phyloP scores from a whole-genome alignment of 169 alveolate genomes.

The Eimeria maxima region DNA sequence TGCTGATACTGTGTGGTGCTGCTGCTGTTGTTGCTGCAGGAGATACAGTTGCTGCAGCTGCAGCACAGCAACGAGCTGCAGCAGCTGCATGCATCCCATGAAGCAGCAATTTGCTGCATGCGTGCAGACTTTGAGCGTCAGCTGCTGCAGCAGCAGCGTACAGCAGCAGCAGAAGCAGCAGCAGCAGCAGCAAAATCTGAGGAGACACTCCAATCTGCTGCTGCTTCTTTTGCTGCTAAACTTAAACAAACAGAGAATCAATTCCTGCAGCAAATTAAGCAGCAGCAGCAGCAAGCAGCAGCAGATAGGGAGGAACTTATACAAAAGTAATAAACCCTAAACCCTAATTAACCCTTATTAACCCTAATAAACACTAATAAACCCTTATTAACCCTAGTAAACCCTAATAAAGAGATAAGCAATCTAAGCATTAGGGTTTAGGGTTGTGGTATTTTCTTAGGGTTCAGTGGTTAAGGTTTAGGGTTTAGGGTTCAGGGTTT shows the following conservation, averaged over 20 bases:
- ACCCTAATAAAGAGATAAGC: too few relatives aligned
- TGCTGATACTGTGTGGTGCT: too few relatives aligned
- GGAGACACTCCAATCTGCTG: not conserved
- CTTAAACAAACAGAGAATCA: not conserved
- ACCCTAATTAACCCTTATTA: not conserved
- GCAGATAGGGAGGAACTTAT: not conserved
- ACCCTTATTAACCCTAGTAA: too few relatives aligned
- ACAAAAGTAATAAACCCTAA: slow-evolving; percentile 15
- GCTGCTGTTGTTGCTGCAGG: not conserved
- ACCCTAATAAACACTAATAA: too few relatives aligned
- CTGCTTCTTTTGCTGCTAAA: slow-evolving; percentile 21
- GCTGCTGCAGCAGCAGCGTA: slow-evolving; percentile 38
- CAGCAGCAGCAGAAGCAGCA: too few relatives aligned
- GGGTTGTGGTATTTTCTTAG: too few relatives aligned
- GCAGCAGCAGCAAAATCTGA: too few relatives aligned
- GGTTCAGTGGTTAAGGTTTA: too few relatives aligned
- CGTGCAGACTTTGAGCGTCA: not conserved
- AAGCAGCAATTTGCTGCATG: not conserved
- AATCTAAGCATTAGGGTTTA: too few relatives aligned
- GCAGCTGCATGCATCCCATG: slow-evolving; percentile 52
- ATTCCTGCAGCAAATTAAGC: not conserved
- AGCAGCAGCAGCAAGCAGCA: not conserved
- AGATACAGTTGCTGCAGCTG: slow-evolving; percentile 53
- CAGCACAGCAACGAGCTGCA: slow-evolving; percentile 67
- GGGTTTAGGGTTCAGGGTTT: slow-evolving; percentile 49